Evolutionary conservation across 2,329 filamentous ascomycete species (phyloP).

Genomic region (Epichloe gansuensis): DNA sequence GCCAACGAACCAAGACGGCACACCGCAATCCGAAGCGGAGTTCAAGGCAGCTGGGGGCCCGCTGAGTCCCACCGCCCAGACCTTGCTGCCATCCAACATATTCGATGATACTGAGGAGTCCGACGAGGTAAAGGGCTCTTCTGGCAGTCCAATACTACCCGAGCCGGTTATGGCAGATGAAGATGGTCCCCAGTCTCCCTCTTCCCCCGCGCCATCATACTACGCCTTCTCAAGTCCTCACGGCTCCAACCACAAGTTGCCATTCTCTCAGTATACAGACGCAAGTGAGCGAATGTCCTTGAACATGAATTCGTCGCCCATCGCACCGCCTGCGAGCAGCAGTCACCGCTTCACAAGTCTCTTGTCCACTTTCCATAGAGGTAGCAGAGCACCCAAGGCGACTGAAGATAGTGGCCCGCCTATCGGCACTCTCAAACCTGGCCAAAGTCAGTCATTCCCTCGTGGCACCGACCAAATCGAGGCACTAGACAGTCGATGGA

Average conservation of each 20-base stretch:
- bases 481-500: conserved; percentile 37
- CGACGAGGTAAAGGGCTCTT: conserved; percentile 29
- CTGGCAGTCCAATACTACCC: conserved; percentile 20
- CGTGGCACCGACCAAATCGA: conserved; percentile 45
- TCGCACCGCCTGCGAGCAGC: conserved; percentile 16
- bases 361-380: conserved; percentile 49
- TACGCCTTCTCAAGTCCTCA: conserved; percentile 49
- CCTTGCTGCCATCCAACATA: conserved; percentile 56
- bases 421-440: conserved; percentile 55
- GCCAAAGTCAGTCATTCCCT: conserved; percentile 69
- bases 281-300: conserved; percentile 31
- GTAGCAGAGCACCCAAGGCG: conserved; percentile 44
- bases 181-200: conserved; percentile 46
- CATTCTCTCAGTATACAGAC: conserved; percentile 38
- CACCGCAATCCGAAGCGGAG: conserved; percentile 47
- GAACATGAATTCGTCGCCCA: conserved; percentile 26
- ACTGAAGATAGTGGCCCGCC: conserved; percentile 39
- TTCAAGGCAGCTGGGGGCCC: conserved; percentile 51
- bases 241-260: conserved; percentile 45
- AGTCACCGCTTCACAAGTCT: conserved; percentile 33
- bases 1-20: conserved; percentile 23
- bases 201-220: conserved; percentile 43
- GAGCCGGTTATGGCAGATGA: conserved; percentile 18
- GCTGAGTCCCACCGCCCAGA: conserved; percentile 64
- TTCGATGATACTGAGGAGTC: conserved; percentile 47